Conservation (phyloP, 352 stramenopile species). For the Aphanomyces euteiches region DNA sequence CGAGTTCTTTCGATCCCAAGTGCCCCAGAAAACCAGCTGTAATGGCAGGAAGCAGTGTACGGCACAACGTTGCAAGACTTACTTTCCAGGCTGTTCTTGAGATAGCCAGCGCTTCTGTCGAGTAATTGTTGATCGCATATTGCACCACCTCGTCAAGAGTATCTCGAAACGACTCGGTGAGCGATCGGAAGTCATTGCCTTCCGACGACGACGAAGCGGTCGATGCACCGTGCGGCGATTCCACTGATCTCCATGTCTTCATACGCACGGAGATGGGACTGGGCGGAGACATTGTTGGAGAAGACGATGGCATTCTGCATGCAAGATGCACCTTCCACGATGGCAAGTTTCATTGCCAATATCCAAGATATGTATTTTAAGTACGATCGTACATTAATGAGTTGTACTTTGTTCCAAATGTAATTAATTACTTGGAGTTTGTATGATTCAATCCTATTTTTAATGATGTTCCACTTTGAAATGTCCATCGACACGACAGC, state of each 20-base stretch:
- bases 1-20: constrained; percentile 25
- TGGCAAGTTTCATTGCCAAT: not conserved
- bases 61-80: constrained; percentile 26
- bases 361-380: not conserved
- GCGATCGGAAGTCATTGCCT: not conserved
- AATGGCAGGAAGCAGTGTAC: constrained; percentile 23
- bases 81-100: constrained; percentile 31
- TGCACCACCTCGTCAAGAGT: not conserved
- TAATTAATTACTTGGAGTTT: too few relatives aligned
- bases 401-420: not conserved
- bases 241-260: not conserved
- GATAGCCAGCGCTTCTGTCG: constrained; percentile 20
- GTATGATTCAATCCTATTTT: too few relatives aligned
- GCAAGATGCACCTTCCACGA: not conserved
- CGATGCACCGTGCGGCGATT: not conserved
- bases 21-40: constrained; percentile 26
- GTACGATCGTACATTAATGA: constrained; percentile 5
- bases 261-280: constrained; percentile 9
- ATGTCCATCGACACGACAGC: too few relatives aligned
- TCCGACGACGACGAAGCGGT: not conserved
- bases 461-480: too few relatives aligned
- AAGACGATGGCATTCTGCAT: not conserved
- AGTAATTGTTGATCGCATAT: constrained; percentile 8
- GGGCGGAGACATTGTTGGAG: not conserved
- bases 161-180: constrained; percentile 1